Evolutionary conservation across 768 basidiomycete genomes (phyloP).

Genomic region (Hericium erinaceus): DNA sequence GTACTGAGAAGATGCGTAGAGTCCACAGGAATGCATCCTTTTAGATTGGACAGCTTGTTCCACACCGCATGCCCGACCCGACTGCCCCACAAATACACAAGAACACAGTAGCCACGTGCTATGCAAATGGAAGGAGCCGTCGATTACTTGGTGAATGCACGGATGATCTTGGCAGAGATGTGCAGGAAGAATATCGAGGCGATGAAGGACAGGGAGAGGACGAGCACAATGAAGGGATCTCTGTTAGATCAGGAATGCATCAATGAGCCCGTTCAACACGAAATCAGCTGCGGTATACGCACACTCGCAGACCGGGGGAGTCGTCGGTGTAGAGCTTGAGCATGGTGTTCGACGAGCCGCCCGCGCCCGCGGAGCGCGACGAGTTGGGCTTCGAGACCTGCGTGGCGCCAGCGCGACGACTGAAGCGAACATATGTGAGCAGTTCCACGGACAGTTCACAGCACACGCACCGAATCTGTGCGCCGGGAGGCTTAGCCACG

Average conservation of each 20-base stretch:
- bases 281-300: conserved; percentile 28
- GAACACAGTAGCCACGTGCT: neutral
- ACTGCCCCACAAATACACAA: neutral
- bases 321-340: conserved; percentile 98
- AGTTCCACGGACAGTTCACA: neutral
- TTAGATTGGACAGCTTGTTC: neutral
- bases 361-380: conserved; percentile 84
- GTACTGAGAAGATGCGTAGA: neutral
- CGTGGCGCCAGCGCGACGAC: conserved; percentile 62
- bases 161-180: conserved; percentile 91
- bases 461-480: conserved; percentile 64
- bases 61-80: neutral
- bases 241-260: conserved; percentile 29
- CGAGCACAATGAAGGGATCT: conserved; percentile 94
- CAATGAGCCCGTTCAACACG: neutral
- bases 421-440: conserved; percentile 17
- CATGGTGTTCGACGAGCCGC: conserved; percentile 97
- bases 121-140: neutral
- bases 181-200: conserved; percentile 98
- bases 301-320: conserved; percentile 96
- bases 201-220: conserved; percentile 93
- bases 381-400: conserved; percentile 76
- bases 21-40: neutral
- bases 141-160: conserved; percentile 51
- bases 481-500: conserved; percentile 68